phyloP scores from a whole-genome alignment of 192 early-diverging fungal species.

The Fimicolochytrium jonesii region DNA sequence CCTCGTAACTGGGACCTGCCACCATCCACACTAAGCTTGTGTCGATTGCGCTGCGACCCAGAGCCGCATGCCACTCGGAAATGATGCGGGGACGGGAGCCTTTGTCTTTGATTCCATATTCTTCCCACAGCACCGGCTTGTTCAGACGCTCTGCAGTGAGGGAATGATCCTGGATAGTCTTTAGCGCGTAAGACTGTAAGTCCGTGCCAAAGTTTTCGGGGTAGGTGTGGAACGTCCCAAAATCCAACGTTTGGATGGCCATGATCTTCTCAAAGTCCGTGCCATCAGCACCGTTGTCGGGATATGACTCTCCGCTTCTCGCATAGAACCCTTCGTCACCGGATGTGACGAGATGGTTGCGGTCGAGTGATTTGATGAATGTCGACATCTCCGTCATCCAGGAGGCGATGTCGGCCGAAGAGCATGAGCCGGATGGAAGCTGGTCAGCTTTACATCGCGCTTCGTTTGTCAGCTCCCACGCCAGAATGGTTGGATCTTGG shows the following conservation, averaged over 20 bases:
- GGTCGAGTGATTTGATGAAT: conserved; percentile 35
- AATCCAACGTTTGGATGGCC: conserved; percentile 25
- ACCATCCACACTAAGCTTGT: background rate
- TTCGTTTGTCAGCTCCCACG: conserved; percentile 32
- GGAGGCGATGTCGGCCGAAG: conserved; percentile 20
- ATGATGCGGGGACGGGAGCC: background rate
- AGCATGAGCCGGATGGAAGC: conserved; percentile 11
- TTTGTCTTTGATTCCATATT: conserved; percentile 21
- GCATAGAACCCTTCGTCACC: conserved; percentile 42
- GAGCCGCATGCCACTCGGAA: background rate
- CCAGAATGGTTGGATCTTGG: conserved; percentile 38
- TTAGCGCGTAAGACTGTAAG: conserved; percentile 2
- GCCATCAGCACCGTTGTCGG: conserved; percentile 22
- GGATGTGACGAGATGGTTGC: conserved; percentile 35
- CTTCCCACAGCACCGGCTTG: conserved; percentile 33
- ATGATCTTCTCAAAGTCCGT: conserved; percentile 30
- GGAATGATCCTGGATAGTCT: conserved; percentile 34
- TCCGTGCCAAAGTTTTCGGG: conserved; percentile 25
- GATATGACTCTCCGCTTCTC: conserved; percentile 10
- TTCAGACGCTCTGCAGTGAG: conserved; percentile 21
- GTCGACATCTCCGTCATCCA: conserved; percentile 33
- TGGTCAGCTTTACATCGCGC: conserved; percentile 21
- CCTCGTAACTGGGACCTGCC: background rate
- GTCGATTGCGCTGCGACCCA: background rate
- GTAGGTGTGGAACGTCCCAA: conserved; percentile 33